Evolutionary conservation across 2,329 filamentous ascomycete species (phyloP).

Genomic region (Monosporascus sp.): DNA sequence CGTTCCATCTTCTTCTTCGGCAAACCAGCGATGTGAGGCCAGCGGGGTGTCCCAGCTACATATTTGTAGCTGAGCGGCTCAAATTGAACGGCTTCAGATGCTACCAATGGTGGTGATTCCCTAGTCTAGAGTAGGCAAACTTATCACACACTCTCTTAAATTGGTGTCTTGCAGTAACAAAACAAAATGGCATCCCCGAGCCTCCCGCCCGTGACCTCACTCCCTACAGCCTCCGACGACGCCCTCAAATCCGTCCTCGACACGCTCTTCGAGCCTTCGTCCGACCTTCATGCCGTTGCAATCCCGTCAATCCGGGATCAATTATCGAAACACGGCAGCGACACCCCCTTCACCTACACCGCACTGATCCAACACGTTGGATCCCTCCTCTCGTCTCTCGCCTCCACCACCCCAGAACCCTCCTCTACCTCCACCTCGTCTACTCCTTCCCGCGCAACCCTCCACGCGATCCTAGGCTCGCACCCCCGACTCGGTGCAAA

Average conservation of each 20-base stretch:
- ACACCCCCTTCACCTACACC: conserved; percentile 55
- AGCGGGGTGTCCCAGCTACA: too few species aligned
- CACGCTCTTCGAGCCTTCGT: conserved; percentile 78
- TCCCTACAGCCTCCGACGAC: conserved; percentile 50
- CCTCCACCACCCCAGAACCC: conserved; percentile 24
- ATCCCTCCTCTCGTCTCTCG: conserved; percentile 54
- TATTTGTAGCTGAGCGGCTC: too few species aligned
- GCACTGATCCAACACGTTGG: conserved; percentile 64
- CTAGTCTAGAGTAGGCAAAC: too few species aligned
- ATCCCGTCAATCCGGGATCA: conserved; percentile 55
- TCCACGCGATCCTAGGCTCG: conserved; percentile 70
- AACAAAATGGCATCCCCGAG: conserved; percentile 11
- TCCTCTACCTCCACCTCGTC: conserved; percentile 26
- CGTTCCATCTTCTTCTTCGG: too few species aligned
- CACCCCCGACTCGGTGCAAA: conserved; percentile 81
- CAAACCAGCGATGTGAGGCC: too few species aligned
- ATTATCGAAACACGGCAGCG: conserved; percentile 18
- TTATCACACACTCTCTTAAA: too few species aligned
- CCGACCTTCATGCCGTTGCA: conserved; percentile 66
- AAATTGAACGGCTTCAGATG: too few species aligned
- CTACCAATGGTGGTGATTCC: too few species aligned
- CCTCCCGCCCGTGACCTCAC: conserved; percentile 53
- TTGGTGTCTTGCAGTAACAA: too few species aligned
- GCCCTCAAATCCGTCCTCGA: conserved; percentile 60
- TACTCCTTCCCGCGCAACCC: conserved; percentile 43